Evolutionary conservation across 148 eudicot species (phyloP).

Genomic region (Camellia japonica): DNA sequence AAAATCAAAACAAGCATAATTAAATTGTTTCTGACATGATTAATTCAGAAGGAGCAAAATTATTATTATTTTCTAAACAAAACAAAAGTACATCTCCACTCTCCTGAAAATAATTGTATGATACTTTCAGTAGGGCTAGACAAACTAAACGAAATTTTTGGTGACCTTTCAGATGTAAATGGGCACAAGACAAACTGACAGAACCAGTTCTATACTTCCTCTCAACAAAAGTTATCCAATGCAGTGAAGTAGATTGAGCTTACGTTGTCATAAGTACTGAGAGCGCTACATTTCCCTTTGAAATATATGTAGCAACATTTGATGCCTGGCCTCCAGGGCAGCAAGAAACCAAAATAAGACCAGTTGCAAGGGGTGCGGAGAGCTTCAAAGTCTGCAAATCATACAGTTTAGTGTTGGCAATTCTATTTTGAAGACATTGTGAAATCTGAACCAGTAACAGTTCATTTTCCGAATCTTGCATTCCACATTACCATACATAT

Average conservation of each 20-base stretch:
- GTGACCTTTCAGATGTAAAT: background rate
- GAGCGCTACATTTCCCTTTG: conserved; percentile 98
- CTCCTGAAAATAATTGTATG: background rate
- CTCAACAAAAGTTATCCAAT: background rate
- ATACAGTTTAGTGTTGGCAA: conserved; percentile 17
- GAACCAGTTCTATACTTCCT: conserved; percentile 4
- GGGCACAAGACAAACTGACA: background rate
- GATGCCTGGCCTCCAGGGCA: conserved; percentile 99
- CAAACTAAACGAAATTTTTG: background rate
- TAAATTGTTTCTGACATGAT: background rate
- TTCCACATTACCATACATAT: background rate
- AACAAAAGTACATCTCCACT: background rate
- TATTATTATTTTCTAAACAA: background rate
- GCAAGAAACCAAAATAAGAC: conserved; percentile 96
- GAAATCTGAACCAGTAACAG: background rate
- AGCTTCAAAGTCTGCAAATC: conserved; percentile 66
- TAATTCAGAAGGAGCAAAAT: background rate
- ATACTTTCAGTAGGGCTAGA: background rate
- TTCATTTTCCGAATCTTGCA: conserved; percentile 1
- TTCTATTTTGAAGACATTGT: background rate
- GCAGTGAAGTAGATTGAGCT: conserved; percentile 24
- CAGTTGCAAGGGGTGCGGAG: conserved; percentile 99
- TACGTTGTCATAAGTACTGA: conserved; percentile 99
- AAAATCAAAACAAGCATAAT: background rate
- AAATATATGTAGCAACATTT: conserved; percentile 96